Evolutionary conservation across 805 yeast genomes (phyloP).

Genomic region (Myxozyma neotropica): DNA sequence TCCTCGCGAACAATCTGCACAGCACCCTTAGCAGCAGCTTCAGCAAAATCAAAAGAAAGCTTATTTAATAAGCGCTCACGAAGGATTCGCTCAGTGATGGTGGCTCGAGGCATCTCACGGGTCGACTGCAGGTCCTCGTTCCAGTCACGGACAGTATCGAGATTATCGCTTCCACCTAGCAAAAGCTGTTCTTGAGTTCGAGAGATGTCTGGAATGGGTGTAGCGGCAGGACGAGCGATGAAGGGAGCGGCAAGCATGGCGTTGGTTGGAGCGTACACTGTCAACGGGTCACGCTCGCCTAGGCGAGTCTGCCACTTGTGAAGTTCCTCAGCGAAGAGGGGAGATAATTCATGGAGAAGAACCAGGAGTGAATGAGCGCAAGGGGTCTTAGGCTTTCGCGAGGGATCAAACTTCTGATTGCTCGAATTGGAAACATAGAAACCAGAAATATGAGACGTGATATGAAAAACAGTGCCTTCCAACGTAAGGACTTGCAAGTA

Average conservation of each 20-base stretch:
- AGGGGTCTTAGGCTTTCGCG: conserved; percentile 39
- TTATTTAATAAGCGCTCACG: conserved; percentile 76
- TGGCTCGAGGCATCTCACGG: conserved; percentile 62
- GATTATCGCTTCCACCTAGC: conserved; percentile 61
- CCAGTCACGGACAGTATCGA: conserved; percentile 71
- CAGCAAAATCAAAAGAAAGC: conserved; percentile 73
- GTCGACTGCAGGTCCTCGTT: conserved; percentile 87
- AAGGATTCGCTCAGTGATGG: conserved; percentile 66
- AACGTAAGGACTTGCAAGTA: conserved; percentile 75
- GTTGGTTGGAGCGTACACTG: conserved; percentile 58
- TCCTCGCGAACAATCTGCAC: conserved; percentile 73
- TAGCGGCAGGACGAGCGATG: conserved; percentile 51
- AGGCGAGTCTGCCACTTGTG: conserved; percentile 52
- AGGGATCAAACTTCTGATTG: conserved; percentile 68
- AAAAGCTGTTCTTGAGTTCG: conserved; percentile 60
- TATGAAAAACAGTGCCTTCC: conserved; percentile 76
- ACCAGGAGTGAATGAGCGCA: conserved; percentile 55
- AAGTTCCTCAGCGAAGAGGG: conserved; percentile 58
- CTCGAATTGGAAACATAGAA: conserved; percentile 76
- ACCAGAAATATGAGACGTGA: conserved; percentile 79
- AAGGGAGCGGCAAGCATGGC: conserved; percentile 72
- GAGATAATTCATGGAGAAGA: conserved; percentile 66
- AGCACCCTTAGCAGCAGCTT: conserved; percentile 78
- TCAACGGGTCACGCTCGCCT: conserved; percentile 39
- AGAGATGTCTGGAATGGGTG: conserved; percentile 56